Conservation (phyloP, 2,329 filamentous ascomycete species). For the Exophiala aquamarina region DNA sequence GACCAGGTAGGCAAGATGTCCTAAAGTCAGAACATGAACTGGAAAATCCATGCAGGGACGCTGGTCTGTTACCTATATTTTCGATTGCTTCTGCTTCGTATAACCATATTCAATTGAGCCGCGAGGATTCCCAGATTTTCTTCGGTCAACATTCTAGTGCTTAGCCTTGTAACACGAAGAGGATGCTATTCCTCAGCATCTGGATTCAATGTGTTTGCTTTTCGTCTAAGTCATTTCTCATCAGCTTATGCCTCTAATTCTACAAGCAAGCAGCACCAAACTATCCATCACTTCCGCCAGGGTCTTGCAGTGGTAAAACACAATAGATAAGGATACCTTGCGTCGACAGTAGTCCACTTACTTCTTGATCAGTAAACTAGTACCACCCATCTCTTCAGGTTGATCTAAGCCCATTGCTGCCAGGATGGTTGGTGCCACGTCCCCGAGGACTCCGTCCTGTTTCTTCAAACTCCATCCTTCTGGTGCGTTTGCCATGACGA, state of each 20-base stretch:
- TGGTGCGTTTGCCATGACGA: constrained; percentile 97
- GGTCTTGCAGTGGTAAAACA: neutral
- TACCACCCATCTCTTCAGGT: constrained; percentile 88
- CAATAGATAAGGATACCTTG: neutral
- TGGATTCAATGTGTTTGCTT: constrained; percentile 19
- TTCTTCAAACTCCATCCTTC: constrained; percentile 84
- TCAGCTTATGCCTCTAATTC: constrained; percentile 23
- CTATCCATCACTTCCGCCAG: neutral
- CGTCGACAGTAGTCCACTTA: constrained; percentile 22
- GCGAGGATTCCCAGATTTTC: too few species aligned
- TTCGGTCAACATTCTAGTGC: too few species aligned
- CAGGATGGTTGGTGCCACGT: constrained; percentile 93
- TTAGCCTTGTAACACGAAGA: neutral
- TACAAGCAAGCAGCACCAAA: constrained; percentile 11
- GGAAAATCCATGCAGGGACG: too few species aligned
- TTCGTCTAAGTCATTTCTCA: constrained; percentile 27
- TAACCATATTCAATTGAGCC: too few species aligned
- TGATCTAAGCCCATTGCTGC: constrained; percentile 87
- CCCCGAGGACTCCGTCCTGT: constrained; percentile 84
- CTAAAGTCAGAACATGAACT: too few species aligned
- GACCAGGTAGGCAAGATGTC: too few species aligned
- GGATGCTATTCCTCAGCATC: constrained; percentile 18
- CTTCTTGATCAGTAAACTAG: constrained; percentile 76
- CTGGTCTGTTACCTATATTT: too few species aligned
- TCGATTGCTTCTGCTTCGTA: too few species aligned